Evolutionary conservation across 768 basidiomycete species (phyloP).

Genomic region (Hygrophorus russula): DNA sequence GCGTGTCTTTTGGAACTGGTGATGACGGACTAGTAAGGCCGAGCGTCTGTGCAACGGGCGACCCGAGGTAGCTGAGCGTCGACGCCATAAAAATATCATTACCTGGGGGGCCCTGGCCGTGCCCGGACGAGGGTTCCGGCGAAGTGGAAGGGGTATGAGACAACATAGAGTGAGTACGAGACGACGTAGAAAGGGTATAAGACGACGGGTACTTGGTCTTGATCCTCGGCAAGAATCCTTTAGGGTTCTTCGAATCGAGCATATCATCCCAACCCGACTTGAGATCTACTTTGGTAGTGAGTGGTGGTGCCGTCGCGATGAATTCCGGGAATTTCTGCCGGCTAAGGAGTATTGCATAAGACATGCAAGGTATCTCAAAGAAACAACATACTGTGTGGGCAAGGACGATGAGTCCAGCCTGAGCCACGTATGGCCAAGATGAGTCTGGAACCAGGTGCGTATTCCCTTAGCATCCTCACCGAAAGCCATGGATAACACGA

Average conservation of each 20-base stretch:
- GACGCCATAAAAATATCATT: constrained; percentile 32
- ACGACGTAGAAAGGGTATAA: background rate
- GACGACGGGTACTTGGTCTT: background rate
- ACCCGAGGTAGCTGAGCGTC: constrained; percentile 33
- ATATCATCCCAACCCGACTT: constrained; percentile 44
- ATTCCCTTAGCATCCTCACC: constrained; percentile 29
- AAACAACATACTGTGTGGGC: constrained; percentile 14
- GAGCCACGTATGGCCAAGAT: constrained; percentile 3
- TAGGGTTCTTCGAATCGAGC: constrained; percentile 23
- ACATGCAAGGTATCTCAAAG: background rate
- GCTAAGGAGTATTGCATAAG: background rate
- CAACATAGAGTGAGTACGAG: background rate
- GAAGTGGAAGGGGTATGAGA: background rate
- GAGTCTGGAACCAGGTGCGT: constrained; percentile 24
- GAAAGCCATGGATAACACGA: constrained; percentile 22
- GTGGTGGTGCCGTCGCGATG: background rate
- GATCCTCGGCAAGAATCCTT: constrained; percentile 2
- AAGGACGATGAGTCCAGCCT: constrained; percentile 7
- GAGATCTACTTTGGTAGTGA: constrained; percentile 17
- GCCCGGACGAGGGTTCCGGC: background rate
- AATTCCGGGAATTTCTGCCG: background rate
- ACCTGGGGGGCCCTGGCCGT: constrained; percentile 13
- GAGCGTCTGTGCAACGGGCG: constrained; percentile 29
- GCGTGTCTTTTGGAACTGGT: constrained; percentile 2
- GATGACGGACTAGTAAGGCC: constrained; percentile 20